These are phyloP conservation scores for Clavulina sp. DNA, from an alignment of 768 basidiomycete genomes.

Conservation along the genomic window DNA sequence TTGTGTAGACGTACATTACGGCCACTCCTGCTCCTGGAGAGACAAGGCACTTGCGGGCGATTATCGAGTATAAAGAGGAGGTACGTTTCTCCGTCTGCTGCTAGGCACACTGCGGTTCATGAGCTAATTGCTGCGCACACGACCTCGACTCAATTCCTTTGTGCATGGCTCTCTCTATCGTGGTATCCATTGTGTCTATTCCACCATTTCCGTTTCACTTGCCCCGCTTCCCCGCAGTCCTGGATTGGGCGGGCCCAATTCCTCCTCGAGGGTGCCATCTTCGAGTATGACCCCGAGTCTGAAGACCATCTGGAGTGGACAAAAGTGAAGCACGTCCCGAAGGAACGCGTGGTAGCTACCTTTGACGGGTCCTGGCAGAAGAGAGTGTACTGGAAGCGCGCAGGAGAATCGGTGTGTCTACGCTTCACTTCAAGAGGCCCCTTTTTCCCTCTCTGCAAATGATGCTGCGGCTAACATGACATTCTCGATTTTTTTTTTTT, in stretches of 20 bases:
- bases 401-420: slow-evolving; percentile 23
- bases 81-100: slow-evolving; percentile 26
- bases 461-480: neutral
- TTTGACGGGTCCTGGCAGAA: slow-evolving; percentile 85
- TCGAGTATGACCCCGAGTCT: slow-evolving; percentile 45
- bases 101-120: neutral
- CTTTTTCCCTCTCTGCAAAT: neutral
- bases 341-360: slow-evolving; percentile 52
- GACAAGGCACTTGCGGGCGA: slow-evolving; percentile 45
- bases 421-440: neutral
- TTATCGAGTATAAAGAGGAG: slow-evolving; percentile 96
- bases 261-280: slow-evolving; percentile 75
- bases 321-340: slow-evolving; percentile 73
- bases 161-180: neutral
- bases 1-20: slow-evolving; percentile 43
- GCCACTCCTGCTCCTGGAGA: slow-evolving; percentile 65
- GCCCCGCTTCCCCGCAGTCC: slow-evolving; percentile 37
- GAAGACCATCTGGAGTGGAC: slow-evolving; percentile 20
- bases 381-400: slow-evolving; percentile 60
- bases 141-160: neutral
- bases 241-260: slow-evolving; percentile 85
- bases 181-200: neutral
- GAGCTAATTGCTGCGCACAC: too few relatives aligned
- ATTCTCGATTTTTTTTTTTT: neutral
- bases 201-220: neutral